These are phyloP conservation scores for Tetraselmis chui DNA, from an alignment of 139 green algal genomes.

Conservation along the genomic window DNA sequence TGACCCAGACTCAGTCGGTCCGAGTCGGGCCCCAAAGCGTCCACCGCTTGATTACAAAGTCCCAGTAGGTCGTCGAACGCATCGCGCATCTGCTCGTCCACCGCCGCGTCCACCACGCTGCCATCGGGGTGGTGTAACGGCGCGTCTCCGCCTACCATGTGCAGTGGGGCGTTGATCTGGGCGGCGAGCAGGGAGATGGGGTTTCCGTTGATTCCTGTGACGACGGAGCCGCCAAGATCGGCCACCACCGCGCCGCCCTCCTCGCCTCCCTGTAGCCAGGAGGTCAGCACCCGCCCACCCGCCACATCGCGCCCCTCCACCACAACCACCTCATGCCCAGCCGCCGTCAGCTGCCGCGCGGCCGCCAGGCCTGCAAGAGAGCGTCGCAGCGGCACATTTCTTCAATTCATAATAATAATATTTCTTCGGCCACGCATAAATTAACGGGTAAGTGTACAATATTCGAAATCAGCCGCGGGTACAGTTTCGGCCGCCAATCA, in stretches of 20 bases:
- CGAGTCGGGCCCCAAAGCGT: constrained; percentile 32
- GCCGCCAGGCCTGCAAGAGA: constrained; percentile 66
- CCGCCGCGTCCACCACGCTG: constrained; percentile 12
- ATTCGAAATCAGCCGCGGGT: no score
- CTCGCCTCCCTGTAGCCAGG: constrained; percentile 42
- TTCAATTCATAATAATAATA: no score
- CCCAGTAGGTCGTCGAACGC: constrained; percentile 75
- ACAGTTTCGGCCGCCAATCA: no score
- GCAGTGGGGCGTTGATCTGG: constrained; percentile 70
- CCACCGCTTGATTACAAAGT: constrained; percentile 29
- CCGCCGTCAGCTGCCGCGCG: constrained; percentile 71
- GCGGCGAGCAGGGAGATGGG: constrained; percentile 76
- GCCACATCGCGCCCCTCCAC: constrained; percentile 70
- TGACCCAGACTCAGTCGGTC: constrained; percentile 45
- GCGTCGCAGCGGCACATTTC: no score
- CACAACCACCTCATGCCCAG: constrained; percentile 77
- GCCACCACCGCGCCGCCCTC: constrained; percentile 35
- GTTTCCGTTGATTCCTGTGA: constrained; percentile 86
- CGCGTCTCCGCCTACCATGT: constrained; percentile 58
- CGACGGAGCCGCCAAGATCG: constrained; percentile 85
- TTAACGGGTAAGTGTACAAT: no score
- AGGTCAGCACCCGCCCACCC: constrained; percentile 76
- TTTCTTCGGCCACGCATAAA: no score
- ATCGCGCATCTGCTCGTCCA: constrained; percentile 40
- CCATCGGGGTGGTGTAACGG: constrained; percentile 59